Evolutionary conservation across 2,329 filamentous ascomycete genomes (phyloP).

Genomic region (Alternaria arbusti): DNA sequence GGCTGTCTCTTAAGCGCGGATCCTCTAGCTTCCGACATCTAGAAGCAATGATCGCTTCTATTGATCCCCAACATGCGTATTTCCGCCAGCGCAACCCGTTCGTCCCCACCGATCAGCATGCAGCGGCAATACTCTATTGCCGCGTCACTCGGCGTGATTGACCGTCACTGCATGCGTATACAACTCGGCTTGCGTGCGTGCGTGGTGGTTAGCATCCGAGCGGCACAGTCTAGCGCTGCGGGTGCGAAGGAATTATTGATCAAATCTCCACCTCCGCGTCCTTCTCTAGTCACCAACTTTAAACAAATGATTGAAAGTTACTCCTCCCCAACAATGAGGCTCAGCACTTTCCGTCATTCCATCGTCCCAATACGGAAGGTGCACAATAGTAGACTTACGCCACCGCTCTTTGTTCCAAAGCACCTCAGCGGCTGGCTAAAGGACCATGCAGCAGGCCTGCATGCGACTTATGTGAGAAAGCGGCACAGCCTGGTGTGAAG

Average conservation of each 20-base stretch:
- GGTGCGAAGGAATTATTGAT: not conserved
- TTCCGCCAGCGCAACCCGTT: not conserved
- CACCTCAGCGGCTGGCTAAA: conserved; percentile 10
- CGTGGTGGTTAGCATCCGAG: not conserved
- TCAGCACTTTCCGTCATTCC: not conserved
- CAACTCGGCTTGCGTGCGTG: not conserved
- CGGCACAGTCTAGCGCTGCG: not conserved
- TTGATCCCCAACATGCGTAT: not conserved
- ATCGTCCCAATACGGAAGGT: not conserved
- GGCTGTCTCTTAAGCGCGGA: not conserved
- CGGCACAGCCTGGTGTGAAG: conserved; percentile 1
- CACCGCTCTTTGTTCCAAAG: conserved; percentile 1
- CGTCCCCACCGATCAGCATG: not conserved
- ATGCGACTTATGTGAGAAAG: conserved; percentile 3
- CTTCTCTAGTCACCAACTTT: not conserved
- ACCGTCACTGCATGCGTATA: not conserved
- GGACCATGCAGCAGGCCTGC: not conserved
- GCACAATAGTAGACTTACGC: not conserved
- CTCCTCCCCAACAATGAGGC: not conserved
- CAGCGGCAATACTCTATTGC: not conserved
- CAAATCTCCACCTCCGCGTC: not conserved
- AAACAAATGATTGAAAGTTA: not conserved
- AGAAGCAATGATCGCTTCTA: not conserved
- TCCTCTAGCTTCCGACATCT: conserved; percentile 2
- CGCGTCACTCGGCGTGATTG: not conserved